Base-by-base conservation (phyloP, 1,139 yeast genomes). In the Candida sp. region DNA sequence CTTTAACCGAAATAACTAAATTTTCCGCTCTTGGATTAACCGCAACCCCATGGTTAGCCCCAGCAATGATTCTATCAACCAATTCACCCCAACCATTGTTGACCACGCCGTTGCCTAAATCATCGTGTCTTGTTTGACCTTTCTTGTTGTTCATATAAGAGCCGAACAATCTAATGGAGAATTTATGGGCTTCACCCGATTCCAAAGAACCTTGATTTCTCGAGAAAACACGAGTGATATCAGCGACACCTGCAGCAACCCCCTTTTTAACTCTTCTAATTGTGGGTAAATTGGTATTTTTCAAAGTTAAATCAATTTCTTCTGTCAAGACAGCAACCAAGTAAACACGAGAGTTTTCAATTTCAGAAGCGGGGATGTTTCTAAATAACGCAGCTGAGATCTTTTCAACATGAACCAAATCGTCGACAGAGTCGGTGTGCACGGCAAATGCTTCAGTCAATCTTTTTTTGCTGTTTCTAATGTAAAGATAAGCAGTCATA, bases 11-110 rank as follows among this genome's bases (percentile, higher is more conserved):
- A 22, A 88, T 79, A 33, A 81, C 77, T 54, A 88, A 72, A 47
- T 75, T 77, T 54, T 85, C 90, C 6, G 95, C 93, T 60, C 95
- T 76, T 29, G 95, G 93, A 50, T 87, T 87, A 32, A 86, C 77
- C 4, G 93, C 90, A 44, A 89, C 82, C 52, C 96, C 96, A 45
- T 78, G 79, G 47, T 78, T 79, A 1, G 95, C 79, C 30, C 96
- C 95, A 23, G 81, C 63, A 51, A 89, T 84, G 51, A 89, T 85
- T 57, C 95, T 73, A 55, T 88, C 91, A 30, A 86, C 80, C 42
- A 87, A 68, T 52, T 85, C 95, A 64, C 97, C 97, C 97, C 97
- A 89, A 42, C 97, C 97, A 49, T 81, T 77, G 61, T 85, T 85
- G 45, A 67, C 55, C 12, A 51, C 45, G 27, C 57, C 64, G 21